These are phyloP conservation scores for Ascochyta koolunga DNA, from an alignment of 2,329 filamentous ascomycete genomes.

Conservation along the genomic window DNA sequence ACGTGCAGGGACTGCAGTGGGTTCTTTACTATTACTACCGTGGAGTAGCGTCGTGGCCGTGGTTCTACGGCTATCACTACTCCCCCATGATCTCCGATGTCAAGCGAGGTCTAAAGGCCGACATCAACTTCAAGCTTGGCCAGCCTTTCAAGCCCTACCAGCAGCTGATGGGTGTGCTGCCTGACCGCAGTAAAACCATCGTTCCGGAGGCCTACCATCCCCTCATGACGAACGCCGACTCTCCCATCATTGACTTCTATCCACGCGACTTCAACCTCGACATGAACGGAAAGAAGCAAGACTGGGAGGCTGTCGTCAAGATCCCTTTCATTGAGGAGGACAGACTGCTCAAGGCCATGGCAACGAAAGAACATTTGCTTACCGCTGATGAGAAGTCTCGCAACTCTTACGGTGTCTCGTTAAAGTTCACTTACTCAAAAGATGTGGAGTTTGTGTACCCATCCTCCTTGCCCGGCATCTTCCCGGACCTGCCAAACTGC, in stretches of 20 bases:
- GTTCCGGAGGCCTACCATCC: conserved; percentile 87
- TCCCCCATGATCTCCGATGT: conserved; percentile 97
- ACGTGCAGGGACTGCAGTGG: conserved; percentile 97
- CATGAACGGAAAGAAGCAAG: conserved; percentile 99
- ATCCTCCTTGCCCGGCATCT: conserved; percentile 85
- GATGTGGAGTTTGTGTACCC: conserved; percentile 82
- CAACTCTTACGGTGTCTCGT: conserved; percentile 87
- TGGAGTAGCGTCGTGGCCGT: conserved; percentile 96
- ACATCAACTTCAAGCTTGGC: conserved; percentile 91
- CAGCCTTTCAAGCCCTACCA: conserved; percentile 95
- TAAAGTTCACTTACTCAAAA: conserved; percentile 89
- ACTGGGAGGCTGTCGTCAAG: conserved; percentile 99
- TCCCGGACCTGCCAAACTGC: conserved; percentile 85
- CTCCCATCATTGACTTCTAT: conserved; percentile 97
- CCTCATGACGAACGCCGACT: conserved; percentile 88
- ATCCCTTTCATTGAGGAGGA: conserved; percentile 98
- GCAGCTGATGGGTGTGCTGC: conserved; percentile 97
- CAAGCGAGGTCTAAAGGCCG: conserved; percentile 80
- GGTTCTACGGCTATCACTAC: conserved; percentile 98
- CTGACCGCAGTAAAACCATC: conserved; percentile 96
- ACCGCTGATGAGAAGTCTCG: conserved; percentile 77
- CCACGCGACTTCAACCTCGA: conserved; percentile 95
- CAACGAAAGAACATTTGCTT: conserved; percentile 78
- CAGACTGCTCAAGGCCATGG: conserved; percentile 84
- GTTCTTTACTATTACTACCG: conserved; percentile 98